A percentile compares a stretch with the other conserved stretches of the same genome.
Conservation (phyloP, 2,329 filamentous ascomycete genomes). For the Fusarium anthophilum region DNA sequence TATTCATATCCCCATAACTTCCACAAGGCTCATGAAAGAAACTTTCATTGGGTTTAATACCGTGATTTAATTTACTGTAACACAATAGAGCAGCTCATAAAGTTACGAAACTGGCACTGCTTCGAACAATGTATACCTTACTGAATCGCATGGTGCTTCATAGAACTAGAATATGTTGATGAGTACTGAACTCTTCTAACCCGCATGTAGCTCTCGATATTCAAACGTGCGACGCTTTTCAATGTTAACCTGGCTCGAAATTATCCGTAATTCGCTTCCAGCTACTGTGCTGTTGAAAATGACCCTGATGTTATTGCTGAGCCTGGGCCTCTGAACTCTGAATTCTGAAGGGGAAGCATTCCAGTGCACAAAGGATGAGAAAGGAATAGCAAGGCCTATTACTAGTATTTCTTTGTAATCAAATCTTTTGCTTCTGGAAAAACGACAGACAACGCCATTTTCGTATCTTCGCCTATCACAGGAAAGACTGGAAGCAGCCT, state of each 20-base stretch:
- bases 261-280: neutral
- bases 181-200: neutral
- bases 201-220: too few species aligned
- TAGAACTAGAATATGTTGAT: neutral
- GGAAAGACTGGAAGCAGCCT: too few species aligned
- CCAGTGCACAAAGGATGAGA: too few species aligned
- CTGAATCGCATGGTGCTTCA: too few species aligned
- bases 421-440: neutral
- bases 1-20: too few species aligned
- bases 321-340: neutral
- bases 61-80: too few species aligned
- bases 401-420: neutral
- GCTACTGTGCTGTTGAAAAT: neutral
- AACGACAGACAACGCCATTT: fast-evolving
- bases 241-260: too few species aligned
- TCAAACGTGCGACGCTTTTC: fast-evolving
- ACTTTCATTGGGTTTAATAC: neutral
- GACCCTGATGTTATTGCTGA: neutral
- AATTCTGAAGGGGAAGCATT: neutral
- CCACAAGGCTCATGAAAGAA: neutral
- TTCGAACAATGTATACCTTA: neutral
- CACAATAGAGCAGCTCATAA: neutral
- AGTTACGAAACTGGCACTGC: neutral
- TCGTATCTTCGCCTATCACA: neutral
- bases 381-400: too few species aligned